Percentiles rank a stretch among this genome's conserved stretches.
These are phyloP conservation scores for Paramecium caudatum DNA, from an alignment of 73 alveolate genomes.

Conservation along the genomic window DNA sequence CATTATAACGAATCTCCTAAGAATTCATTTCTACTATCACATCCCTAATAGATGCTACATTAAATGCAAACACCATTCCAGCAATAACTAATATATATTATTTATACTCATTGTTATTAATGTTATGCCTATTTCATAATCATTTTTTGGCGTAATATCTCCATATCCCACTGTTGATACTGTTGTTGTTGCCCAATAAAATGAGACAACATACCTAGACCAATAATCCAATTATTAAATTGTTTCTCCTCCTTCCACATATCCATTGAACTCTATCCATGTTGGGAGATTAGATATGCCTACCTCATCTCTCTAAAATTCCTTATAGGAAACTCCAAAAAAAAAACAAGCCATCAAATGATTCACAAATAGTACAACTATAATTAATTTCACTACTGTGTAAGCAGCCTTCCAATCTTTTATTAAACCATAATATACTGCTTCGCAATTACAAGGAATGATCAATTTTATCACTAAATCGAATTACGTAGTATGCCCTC, in stretches of 20 bases:
- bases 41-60: slow-evolving; percentile 59
- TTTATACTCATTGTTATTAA: slow-evolving; percentile 1
- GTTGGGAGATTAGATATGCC: not conserved
- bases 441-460: slow-evolving; percentile 34
- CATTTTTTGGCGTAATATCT: slow-evolving; percentile 62
- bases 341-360: slow-evolving; percentile 61
- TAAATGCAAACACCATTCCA: slow-evolving; percentile 67
- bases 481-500: not conserved
- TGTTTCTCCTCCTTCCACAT: not conserved
- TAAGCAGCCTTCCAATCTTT: slow-evolving; percentile 32
- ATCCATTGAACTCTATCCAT: slow-evolving; percentile 44
- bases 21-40: not conserved
- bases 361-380: slow-evolving; percentile 28
- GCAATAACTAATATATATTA: slow-evolving; percentile 14
- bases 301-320: not conserved
- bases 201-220: slow-evolving; percentile 29
- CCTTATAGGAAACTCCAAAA: not conserved
- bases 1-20: not conserved
- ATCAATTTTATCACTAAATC: slow-evolving; percentile 41
- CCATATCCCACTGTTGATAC: slow-evolving; percentile 69
- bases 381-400: slow-evolving; percentile 18
- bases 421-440: not conserved
- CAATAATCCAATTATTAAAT: not conserved
- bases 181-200: slow-evolving; percentile 58
- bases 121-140: slow-evolving; percentile 29